These are phyloP conservation scores for Penicillium flavigenum DNA, from an alignment of 495 filamentous ascomycete species.

Conservation along the genomic window DNA sequence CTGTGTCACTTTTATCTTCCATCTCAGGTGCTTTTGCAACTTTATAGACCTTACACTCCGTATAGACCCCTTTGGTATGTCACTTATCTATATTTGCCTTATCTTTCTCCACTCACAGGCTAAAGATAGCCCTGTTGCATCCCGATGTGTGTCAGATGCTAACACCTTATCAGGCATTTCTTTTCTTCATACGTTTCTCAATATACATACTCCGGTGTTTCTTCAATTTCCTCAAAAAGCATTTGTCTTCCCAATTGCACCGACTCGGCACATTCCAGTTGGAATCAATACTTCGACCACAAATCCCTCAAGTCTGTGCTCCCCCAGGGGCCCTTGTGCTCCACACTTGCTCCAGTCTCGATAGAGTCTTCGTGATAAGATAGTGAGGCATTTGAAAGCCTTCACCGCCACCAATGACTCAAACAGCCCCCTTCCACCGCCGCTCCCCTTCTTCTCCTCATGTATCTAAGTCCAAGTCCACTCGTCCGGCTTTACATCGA, in stretches of 20 bases:
- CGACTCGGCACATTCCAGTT: constrained; percentile 10
- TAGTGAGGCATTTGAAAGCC: constrained; percentile 36
- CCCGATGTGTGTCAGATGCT: constrained; percentile 1
- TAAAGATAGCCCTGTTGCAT: constrained; percentile 22
- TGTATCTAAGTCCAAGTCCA: constrained; percentile 34
- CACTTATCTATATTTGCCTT: neutral
- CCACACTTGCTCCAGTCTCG: constrained; percentile 21
- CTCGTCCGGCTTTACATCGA: constrained; percentile 38
- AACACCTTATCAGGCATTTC: constrained; percentile 20
- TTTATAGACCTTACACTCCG: neutral
- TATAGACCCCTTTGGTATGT: constrained; percentile 8
- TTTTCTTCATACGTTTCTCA: neutral
- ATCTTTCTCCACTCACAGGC: constrained; percentile 35
- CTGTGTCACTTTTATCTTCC: neutral
- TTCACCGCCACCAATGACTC: constrained; percentile 52
- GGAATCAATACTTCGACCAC: neutral
- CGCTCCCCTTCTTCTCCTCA: constrained; percentile 39
- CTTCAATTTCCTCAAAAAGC: neutral
- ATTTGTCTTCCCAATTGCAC: constrained; percentile 7
- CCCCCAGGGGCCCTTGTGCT: constrained; percentile 32
- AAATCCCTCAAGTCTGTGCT: constrained; percentile 38
- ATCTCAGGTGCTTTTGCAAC: neutral
- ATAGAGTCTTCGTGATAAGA: constrained; percentile 29
- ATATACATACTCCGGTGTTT: constrained; percentile 12
- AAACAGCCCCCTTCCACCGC: constrained; percentile 37